Conservation (phyloP, 2,329 filamentous ascomycete genomes). For the Cadophora malorum region DNA sequence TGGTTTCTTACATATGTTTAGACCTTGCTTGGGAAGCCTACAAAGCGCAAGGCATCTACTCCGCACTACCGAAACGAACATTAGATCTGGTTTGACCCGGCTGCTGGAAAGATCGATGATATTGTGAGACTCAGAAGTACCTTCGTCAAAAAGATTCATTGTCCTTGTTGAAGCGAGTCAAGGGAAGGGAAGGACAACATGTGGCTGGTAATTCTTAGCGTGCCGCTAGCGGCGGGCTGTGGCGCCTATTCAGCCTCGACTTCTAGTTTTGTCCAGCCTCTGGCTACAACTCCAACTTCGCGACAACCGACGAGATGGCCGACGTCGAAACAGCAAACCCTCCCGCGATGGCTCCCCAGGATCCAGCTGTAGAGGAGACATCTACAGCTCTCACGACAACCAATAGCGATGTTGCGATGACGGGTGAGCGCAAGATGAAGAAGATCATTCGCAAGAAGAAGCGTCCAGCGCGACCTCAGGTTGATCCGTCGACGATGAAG, state of each 20-base stretch:
- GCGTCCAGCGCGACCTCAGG: slow-evolving; percentile 86
- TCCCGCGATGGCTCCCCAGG: slow-evolving; percentile 32
- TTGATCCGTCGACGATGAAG: slow-evolving; percentile 83
- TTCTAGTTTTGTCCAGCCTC: slow-evolving; percentile 28
- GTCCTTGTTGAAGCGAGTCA: too few species aligned
- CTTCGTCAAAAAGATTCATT: too few species aligned
- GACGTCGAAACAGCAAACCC: slow-evolving; percentile 40
- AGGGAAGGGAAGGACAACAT: too few species aligned
- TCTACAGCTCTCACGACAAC: slow-evolving; percentile 41
- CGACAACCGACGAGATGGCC: slow-evolving; percentile 35
- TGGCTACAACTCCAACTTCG: slow-evolving; percentile 22
- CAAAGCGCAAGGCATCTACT: too few species aligned
- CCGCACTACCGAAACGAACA: too few species aligned
- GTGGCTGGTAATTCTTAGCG: too few species aligned
- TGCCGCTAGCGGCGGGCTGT: slow-evolving; percentile 16
- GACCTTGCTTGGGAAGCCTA: too few species aligned
- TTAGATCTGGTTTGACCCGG: too few species aligned
- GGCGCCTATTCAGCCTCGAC: neutral
- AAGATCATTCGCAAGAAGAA: slow-evolving; percentile 93
- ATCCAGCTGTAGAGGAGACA: slow-evolving; percentile 27
- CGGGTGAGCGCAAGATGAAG: slow-evolving; percentile 68
- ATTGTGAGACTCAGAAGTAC: too few species aligned
- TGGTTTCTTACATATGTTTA: too few species aligned
- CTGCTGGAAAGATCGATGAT: too few species aligned
- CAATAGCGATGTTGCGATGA: slow-evolving; percentile 39